A percentile compares a stretch with the other conserved stretches of the same genome.
Conservation (phyloP, 495 filamentous ascomycete genomes). For the Trichoderma orchidacearum region DNA sequence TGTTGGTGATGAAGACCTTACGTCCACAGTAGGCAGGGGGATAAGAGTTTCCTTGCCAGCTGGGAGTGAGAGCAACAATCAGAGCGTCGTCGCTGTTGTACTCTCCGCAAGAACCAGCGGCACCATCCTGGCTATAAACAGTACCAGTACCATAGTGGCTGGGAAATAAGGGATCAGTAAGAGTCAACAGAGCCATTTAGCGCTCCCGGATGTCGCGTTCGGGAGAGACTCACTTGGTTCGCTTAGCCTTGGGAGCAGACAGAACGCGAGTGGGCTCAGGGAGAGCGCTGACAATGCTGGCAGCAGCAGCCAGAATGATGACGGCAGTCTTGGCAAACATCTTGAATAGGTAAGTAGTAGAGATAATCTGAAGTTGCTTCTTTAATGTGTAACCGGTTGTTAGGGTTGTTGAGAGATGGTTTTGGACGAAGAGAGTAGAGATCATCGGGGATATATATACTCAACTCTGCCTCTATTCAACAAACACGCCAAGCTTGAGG, state of each 20-base stretch:
- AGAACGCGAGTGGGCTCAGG: background rate
- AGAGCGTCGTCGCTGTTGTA: conserved; percentile 7
- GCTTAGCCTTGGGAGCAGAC: background rate
- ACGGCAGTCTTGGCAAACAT: background rate
- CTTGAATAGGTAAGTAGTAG: background rate
- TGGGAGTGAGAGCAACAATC: conserved; percentile 11
- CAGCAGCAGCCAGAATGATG: background rate
- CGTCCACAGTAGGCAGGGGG: conserved; percentile 15
- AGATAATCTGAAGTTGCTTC: no score
- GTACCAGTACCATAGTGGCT: conserved; percentile 13
- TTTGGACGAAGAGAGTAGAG: background rate
- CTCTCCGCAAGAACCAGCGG: conserved; percentile 15
- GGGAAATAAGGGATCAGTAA: background rate
- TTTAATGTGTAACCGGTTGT: background rate
- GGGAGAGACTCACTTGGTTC: background rate
- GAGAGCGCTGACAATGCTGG: background rate
- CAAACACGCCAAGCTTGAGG: no score
- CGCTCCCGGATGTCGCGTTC: no score
- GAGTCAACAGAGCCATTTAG: no score
- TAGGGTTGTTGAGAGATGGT: background rate
- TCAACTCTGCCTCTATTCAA: background rate
- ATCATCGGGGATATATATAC: background rate
- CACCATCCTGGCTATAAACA: conserved; percentile 13
- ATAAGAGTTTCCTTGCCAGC: conserved; percentile 7
- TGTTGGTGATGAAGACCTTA: conserved; percentile 17